phyloP scores from a whole-genome alignment of 2,329 filamentous ascomycete species.

The Venturia carpophila region DNA sequence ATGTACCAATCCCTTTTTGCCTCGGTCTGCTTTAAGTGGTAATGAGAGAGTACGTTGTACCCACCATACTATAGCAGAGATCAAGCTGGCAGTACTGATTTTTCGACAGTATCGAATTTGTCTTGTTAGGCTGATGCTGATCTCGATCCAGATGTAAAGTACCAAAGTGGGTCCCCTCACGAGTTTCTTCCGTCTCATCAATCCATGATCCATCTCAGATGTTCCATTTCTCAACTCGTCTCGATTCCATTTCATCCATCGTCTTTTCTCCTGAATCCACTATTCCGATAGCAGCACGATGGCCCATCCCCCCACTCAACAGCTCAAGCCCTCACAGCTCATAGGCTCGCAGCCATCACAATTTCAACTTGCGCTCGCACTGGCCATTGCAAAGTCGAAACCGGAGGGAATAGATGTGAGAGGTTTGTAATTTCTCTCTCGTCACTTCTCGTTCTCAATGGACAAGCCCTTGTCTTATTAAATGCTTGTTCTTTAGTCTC shows the following conservation, averaged over 20 bases:
- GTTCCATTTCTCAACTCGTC: background rate
- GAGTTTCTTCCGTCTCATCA: background rate
- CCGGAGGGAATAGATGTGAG: constrained; percentile 28
- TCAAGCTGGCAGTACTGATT: no score
- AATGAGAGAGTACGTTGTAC: no score
- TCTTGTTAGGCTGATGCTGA: no score
- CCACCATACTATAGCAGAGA: no score
- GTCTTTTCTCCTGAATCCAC: background rate
- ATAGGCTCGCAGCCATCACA: constrained; percentile 11
- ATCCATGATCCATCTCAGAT: no score
- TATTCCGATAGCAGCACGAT: background rate
- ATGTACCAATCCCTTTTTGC: background rate
- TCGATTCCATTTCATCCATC: background rate
- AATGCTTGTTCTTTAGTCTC: no score
- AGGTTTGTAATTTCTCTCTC: constrained; percentile 23
- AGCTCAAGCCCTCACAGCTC: background rate
- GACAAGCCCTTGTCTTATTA: no score
- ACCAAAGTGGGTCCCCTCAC: background rate
- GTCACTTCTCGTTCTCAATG: no score
- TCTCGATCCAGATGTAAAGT: background rate
- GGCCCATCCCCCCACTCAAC: background rate
- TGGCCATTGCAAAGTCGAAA: constrained; percentile 34
- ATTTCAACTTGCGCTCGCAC: constrained; percentile 29
- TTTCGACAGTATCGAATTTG: no score
- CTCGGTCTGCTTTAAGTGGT: background rate